Evolutionary conservation across 2,329 filamentous ascomycete species (phyloP), one percentile per base, ranked within the genome.

Genomic region (Penicillium sp.): DNA sequence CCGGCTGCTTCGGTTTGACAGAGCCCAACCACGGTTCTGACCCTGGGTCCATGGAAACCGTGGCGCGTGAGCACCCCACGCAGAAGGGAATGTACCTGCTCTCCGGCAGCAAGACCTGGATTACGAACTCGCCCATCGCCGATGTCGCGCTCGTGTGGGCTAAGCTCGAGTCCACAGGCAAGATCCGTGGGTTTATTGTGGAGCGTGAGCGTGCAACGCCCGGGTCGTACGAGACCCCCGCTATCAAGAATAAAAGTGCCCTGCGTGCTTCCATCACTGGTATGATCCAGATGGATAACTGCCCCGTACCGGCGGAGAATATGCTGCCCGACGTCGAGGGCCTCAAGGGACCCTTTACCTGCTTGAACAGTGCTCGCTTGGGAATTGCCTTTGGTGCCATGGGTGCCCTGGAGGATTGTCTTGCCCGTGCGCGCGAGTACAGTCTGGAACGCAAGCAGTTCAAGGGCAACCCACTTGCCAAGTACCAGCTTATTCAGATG

Each of bases 401-500:
- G 74, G 94, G 94, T 59, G 93, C 94, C 1, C 79, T 99, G 32
- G 94, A 99, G 76, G 94, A 99, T 74, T 94, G 90, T 72, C 85
- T 99, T 61, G 79, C 82, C 18, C 85, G 92, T 49, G 86, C 94
- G 4, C 82, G 93, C 60, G 85, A 86, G 13, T 99, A 99, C 72
- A 85, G 92, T n/a, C 78, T 99, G 49, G 92, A 97, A 74, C 83
- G 94, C 61, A 93, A 89, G 77, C 94, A 99, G 75, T 99, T 99
- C 84, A 96, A 95, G 79, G 86, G 87, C 48, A 97, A 97, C 74
- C 92, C 93, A 0, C 82, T 99, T 51, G 94, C 93, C 39, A 95
- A 90, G 74, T 99, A 99, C 72, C 94, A 99, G 79, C 85, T 99
- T 14, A 84, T 99, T 50, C 94, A 99, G 81, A 97, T 97, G 85